These are phyloP conservation scores for Pseudomassariella vexata DNA, from an alignment of 2,329 filamentous ascomycete species.

Conservation along the genomic window DNA sequence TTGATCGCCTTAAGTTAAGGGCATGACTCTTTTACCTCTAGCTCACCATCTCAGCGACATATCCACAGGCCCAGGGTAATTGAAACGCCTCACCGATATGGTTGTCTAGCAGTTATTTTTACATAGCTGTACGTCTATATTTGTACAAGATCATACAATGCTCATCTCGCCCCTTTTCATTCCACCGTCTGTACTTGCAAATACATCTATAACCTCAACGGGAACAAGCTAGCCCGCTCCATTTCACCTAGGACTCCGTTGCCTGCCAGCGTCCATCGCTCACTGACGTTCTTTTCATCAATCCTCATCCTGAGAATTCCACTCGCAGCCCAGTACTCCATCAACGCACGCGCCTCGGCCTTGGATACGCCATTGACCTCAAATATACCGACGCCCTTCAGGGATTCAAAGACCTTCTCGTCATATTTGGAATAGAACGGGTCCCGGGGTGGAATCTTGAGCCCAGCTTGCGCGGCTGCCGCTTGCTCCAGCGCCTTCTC, in stretches of 20 bases:
- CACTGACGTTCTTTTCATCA: constrained; percentile 64
- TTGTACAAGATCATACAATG: no score
- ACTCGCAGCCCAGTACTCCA: constrained; percentile 92
- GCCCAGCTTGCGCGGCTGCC: constrained; percentile 33
- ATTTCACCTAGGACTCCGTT: constrained; percentile 78
- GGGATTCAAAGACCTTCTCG: constrained; percentile 44
- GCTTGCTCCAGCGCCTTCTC: constrained; percentile 59
- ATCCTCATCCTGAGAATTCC: constrained; percentile 69
- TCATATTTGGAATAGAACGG: constrained; percentile 54
- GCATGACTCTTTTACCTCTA: no score
- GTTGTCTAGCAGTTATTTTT: no score
- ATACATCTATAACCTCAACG: constrained; percentile 3
- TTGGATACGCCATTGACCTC: constrained; percentile 65
- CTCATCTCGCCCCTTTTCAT: no score
- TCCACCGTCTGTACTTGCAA: no score
- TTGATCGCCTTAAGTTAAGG: no score
- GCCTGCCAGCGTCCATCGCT: constrained; percentile 80
- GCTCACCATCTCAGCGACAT: no score
- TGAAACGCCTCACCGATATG: no score
- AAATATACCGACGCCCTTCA: constrained; percentile 45
- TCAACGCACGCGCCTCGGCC: constrained; percentile 67
- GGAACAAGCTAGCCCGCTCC: constrained; percentile 56
- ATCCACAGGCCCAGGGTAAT: no score
- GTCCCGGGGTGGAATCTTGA: constrained; percentile 34
- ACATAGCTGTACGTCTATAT: no score